Conservation (phyloP, 768 basidiomycete genomes). For the Kwoniella dendrophila region DNA sequence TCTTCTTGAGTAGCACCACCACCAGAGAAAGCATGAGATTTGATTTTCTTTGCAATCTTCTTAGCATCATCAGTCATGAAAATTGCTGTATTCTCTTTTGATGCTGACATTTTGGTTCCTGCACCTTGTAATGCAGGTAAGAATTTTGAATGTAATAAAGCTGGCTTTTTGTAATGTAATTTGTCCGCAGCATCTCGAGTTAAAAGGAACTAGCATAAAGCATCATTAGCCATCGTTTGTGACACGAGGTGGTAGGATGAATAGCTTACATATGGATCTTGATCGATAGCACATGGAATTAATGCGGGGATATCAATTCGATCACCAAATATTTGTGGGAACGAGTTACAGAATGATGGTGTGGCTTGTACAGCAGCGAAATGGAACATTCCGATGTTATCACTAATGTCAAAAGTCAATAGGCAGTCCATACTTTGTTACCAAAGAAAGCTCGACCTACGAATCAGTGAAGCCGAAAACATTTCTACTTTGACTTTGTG, state of each 20-base stretch:
- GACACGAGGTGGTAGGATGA: background rate
- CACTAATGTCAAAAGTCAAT: slow-evolving; percentile 60
- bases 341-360: slow-evolving; percentile 96
- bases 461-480: slow-evolving; percentile 97
- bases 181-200: slow-evolving; percentile 93
- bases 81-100: slow-evolving; percentile 86
- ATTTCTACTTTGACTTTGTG: slow-evolving; percentile 87
- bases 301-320: slow-evolving; percentile 81
- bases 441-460: slow-evolving; percentile 64
- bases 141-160: slow-evolving; percentile 91
- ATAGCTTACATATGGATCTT: slow-evolving; percentile 58
- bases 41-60: slow-evolving; percentile 98
- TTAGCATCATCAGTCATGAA: slow-evolving; percentile 91
- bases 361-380: slow-evolving; percentile 94
- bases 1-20: slow-evolving; percentile 96
- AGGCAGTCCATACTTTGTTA: background rate
- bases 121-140: slow-evolving; percentile 98
- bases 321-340: slow-evolving; percentile 93
- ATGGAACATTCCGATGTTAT: slow-evolving; percentile 97
- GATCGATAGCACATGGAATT: slow-evolving; percentile 98
- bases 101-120: slow-evolving; percentile 99
- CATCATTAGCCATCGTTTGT: background rate
- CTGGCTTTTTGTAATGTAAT: slow-evolving; percentile 93
- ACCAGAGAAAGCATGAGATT: slow-evolving; percentile 92
- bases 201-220: slow-evolving; percentile 83